These are phyloP conservation scores for Rhizoctonia solani DNA, from an alignment of 1,284 basidiomycete genomes.

Conservation along the genomic window DNA sequence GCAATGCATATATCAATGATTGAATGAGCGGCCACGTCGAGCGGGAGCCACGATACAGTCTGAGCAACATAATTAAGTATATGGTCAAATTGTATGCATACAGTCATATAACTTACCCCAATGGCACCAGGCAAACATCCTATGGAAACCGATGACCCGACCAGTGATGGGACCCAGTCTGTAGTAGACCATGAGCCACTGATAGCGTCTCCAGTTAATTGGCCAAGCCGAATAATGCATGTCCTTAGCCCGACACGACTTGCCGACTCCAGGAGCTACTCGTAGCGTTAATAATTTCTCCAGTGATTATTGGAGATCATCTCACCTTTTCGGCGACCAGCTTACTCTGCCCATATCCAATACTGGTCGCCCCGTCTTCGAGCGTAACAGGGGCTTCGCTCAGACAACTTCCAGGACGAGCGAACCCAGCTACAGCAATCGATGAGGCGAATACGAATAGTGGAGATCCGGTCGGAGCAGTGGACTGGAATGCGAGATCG, in stretches of 20 bases:
- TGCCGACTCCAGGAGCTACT: slow-evolving; percentile 3
- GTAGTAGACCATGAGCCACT: slow-evolving; percentile 37
- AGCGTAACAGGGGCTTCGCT: slow-evolving; percentile 10
- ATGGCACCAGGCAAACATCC: background rate
- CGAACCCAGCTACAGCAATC: slow-evolving; percentile 8
- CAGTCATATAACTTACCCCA: slow-evolving; percentile 3
- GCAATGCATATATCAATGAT: slow-evolving; percentile 41
- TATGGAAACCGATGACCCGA: slow-evolving; percentile 1
- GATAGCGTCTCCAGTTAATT: slow-evolving; percentile 31
- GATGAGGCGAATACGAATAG: slow-evolving; percentile 34
- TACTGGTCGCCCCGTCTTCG: slow-evolving; percentile 4
- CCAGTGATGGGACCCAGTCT: slow-evolving; percentile 25
- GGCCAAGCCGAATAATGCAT: slow-evolving; percentile 33
- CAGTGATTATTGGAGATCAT: background rate
- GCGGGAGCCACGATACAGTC: slow-evolving; percentile 47
- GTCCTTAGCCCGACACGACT: slow-evolving; percentile 3
- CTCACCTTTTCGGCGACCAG: slow-evolving; percentile 32
- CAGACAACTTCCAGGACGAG: background rate
- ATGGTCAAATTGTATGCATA: background rate
- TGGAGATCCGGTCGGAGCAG: slow-evolving; percentile 1
- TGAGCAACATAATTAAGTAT: background rate
- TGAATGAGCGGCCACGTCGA: too few relatives aligned
- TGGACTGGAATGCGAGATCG: slow-evolving; percentile 35
- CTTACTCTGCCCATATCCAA: too few relatives aligned
- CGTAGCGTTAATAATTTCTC: background rate